Evolutionary conservation across 192 early-diverging fungal genomes (phyloP).

Genomic region (Allomyces macrogynus): DNA sequence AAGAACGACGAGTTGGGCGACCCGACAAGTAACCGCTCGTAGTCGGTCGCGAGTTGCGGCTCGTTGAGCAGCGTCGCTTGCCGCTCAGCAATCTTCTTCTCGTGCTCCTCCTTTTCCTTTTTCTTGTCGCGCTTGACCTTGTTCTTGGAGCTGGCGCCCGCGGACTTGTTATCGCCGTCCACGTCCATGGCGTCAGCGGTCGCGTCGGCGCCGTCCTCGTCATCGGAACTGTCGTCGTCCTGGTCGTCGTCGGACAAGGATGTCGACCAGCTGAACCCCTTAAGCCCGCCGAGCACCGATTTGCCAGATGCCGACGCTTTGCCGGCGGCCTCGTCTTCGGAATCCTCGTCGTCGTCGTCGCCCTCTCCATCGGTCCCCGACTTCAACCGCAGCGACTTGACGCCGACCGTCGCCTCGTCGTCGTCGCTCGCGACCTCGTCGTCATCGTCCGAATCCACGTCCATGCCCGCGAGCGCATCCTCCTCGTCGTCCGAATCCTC

Average conservation of each 20-base stretch:
- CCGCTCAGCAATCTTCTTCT: conserved; percentile 32
- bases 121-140: conserved; percentile 33
- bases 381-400: too few species aligned
- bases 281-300: background rate
- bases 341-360: conserved; percentile 5
- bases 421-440: conserved; percentile 1
- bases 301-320: background rate
- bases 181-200: background rate
- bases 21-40: conserved; percentile 77
- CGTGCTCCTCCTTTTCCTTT: conserved; percentile 30
- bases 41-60: conserved; percentile 62
- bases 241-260: conserved; percentile 5
- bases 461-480: conserved; percentile 13
- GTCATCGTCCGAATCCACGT: conserved; percentile 6
- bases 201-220: conserved; percentile 9
- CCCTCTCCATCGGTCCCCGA: conserved; percentile 8
- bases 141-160: conserved; percentile 12
- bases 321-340: conserved; percentile 7
- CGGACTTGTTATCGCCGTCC: conserved; percentile 10
- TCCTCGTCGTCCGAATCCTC: conserved; percentile 11
- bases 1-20: conserved; percentile 91
- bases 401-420: conserved; percentile 7
- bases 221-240: conserved; percentile 7
- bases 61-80: conserved; percentile 38
- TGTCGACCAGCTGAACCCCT: background rate